Base-by-base conservation (phyloP, 2,329 filamentous ascomycete genomes). In the Pezicula carpinea region DNA sequence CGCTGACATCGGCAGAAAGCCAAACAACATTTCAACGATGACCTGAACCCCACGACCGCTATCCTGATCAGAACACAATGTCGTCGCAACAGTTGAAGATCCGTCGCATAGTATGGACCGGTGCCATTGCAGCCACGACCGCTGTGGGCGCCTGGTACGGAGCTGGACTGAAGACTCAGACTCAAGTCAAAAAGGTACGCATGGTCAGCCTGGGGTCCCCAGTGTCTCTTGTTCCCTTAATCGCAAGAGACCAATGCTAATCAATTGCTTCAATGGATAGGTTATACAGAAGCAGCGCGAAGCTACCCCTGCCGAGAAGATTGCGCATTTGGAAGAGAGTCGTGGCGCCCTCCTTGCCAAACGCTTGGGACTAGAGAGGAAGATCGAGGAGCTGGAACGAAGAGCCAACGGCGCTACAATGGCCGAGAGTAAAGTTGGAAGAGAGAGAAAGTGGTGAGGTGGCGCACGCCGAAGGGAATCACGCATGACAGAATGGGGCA, bases 81-180 rank as follows among this genome's bases (percentile, higher is more conserved):
- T 43, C 56, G 38, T 43, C 56, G 7, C 55, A 60, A 19, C 60
- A 60, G 23, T 60, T 62, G 22, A 69, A 66, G 46, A 53, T 76
- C 6, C 70, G 75, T 22, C 69, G 75, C 14, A 67, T 76, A 48
- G 66, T 81, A 15, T 61, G 80, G 54, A 79, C 80, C 1, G 73
- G 69, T 31, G 70, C 74, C 3, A 71, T 83, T 15, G 71, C 76
- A 8, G 71, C 75, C 14, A 72, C 81, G 39, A 81, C 79, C 1
- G 74, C 75, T 6, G 73, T 72, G 1, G 80, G 80, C 43, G 71
- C 77, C 5, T 70, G 76, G 51, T 83, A 81, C 55, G 81, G 81
- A 19, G 80, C 81, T 17, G 72, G 73, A 6, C 53, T 83, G 50
- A 82, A 82, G 60, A 74, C 70, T 3, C 64, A 71, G 26, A 67